A percentile compares a stretch with the other conserved stretches of the same genome.
Evolutionary conservation across 768 basidiomycete species (phyloP).

Genomic region (Paxillus ammoniavirescens): DNA sequence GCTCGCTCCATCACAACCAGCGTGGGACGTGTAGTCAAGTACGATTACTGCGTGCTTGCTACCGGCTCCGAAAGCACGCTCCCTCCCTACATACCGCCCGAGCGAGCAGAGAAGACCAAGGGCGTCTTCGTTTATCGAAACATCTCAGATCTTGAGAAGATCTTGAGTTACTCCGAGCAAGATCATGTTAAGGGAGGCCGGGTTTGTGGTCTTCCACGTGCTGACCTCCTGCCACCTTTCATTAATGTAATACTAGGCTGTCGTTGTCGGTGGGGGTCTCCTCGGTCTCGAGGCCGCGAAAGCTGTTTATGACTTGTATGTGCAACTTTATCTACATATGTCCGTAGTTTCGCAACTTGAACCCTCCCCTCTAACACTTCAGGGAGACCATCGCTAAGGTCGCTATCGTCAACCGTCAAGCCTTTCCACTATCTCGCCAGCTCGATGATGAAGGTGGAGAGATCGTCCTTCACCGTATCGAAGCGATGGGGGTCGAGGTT

Average conservation of each 20-base stretch:
- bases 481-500: constrained; percentile 57
- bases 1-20: constrained; percentile 46
- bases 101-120: constrained; percentile 37
- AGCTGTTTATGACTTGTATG: constrained; percentile 57
- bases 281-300: constrained; percentile 77
- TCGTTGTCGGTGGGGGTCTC: constrained; percentile 68
- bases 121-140: constrained; percentile 76
- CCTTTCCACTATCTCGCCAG: constrained; percentile 56
- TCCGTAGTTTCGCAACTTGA: not conserved
- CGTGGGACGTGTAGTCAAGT: constrained; percentile 43
- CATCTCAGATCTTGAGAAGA: constrained; percentile 62
- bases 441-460: constrained; percentile 57
- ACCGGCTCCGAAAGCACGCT: constrained; percentile 68
- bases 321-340: not conserved
- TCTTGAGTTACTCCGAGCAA: constrained; percentile 56
- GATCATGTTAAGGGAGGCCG: constrained; percentile 37
- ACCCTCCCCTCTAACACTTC: not conserved
- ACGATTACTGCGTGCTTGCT: constrained; percentile 65
- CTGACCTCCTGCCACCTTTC: not conserved
- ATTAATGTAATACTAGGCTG: constrained; percentile 4
- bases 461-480: constrained; percentile 59
- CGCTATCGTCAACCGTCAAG: constrained; percentile 51
- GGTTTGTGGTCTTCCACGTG: constrained; percentile 10
- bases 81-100: constrained; percentile 52
- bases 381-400: constrained; percentile 42